Base-by-base conservation (phyloP, 768 basidiomycete genomes). In the Mycena amicta region DNA sequence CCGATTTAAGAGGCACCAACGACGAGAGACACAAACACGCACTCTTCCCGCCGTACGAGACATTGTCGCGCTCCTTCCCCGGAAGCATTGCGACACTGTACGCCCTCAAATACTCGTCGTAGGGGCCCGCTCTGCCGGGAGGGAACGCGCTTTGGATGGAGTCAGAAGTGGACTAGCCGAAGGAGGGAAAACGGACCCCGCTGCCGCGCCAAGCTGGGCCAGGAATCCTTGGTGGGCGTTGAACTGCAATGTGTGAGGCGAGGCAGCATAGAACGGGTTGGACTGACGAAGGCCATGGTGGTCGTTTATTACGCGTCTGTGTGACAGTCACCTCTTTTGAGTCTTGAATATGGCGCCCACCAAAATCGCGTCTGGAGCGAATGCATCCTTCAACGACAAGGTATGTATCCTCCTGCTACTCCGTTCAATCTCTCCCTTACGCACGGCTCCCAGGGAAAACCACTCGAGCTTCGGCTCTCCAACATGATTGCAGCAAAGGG, bases 401-500 rank as follows among this genome's bases (percentile, higher is more conserved):
- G 92, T 86, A 64, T 20, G n/a, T n/a, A n/a, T 33, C 31, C 56
- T 55, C 25, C 23, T 26, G 47, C 46, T 51, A 59, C 50, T n/a
- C 50, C 30, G 33, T 31, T 37, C 46, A 40, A 41, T 55, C 26
- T 52, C 46, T 49, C 50, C 50, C 56, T 58, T 60, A 64, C 54
- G 50, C 54, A 51, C 51, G 65, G 68, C 62, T 50, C 65, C 25
- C 64, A 97, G 93, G 92, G 94, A 62, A 98, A 99, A 76, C 95
- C 95, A 18, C 98, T 95, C 89, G 96, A 99, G 75, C 88, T 98
- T 64, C 89, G 96, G 63, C 77, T 95, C 75, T 96, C 94, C 51
- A 99, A 98, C 74, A 88, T 99, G 92, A 89, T 95, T 61, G 96
- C 96, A 41, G 96, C 96, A 25, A 98, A 98, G 81, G 93, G 93